phyloP scores from a whole-genome alignment of 2,329 filamentous ascomycete species.

The Aspergillus brunneoviolaceus region DNA sequence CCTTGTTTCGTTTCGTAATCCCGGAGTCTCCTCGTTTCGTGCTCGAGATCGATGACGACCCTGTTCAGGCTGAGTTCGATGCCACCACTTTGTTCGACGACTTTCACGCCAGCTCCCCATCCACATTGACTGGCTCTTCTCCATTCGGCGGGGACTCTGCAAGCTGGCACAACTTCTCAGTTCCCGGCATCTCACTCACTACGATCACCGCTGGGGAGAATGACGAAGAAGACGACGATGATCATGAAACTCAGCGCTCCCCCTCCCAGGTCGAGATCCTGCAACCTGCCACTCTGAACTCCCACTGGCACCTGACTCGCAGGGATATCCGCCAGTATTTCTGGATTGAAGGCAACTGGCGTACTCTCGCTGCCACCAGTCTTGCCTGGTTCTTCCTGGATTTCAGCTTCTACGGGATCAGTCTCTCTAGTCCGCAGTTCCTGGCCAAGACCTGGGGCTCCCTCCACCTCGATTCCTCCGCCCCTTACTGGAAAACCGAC shows the following conservation, averaged over 20 bases:
- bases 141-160: conserved; percentile 28
- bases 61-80: conserved; percentile 58
- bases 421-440: conserved; percentile 46
- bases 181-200: conserved; percentile 28
- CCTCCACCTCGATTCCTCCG: conserved; percentile 27
- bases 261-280: conserved; percentile 25
- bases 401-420: conserved; percentile 59
- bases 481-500: conserved; percentile 40
- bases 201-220: conserved; percentile 23
- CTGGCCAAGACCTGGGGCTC: conserved; percentile 43
- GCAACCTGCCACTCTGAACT: conserved; percentile 42
- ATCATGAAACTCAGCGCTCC: conserved; percentile 9
- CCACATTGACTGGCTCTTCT: conserved; percentile 5
- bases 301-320: conserved; percentile 41
- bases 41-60: conserved; percentile 64
- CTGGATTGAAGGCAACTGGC: conserved; percentile 46
- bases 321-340: conserved; percentile 44
- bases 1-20: conserved; percentile 65
- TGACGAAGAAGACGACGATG: neutral
- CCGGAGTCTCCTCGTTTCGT: conserved; percentile 66
- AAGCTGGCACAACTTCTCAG: conserved; percentile 23
- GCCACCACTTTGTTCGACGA: conserved; percentile 60
- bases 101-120: conserved; percentile 8
- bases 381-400: conserved; percentile 57
- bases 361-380: conserved; percentile 46